Base-by-base conservation (phyloP, 2,329 filamentous ascomycete genomes). In the Penicillium sp. region DNA sequence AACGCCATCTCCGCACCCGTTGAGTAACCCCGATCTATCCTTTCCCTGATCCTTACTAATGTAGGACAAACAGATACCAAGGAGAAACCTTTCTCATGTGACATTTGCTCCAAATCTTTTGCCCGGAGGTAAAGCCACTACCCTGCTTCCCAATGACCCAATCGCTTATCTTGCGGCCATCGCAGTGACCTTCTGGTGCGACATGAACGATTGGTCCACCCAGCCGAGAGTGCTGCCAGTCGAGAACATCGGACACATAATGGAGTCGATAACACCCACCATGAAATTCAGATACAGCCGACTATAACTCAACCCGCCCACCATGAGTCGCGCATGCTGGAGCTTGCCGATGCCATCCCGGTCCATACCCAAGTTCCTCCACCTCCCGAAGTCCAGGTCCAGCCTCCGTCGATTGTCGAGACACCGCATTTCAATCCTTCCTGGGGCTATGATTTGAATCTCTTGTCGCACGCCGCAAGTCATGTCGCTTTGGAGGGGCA, bases 1-100 rank as follows among this genome's bases (percentile, higher is more conserved):
- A 78, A 71, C 72, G 76, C 61, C 76, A 78, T 72, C 75, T 78
- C 70, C 74, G 76, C 69, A 78, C 76, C 59, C 76, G 73, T 76
- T 72, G 71, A 74, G 72, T 71, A 68, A 67, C 68, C 68, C 68
- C 67, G 54, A 46, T 51, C 47, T 54, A 26, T 26, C 49, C 34
- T 29, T 28, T 51, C n/a, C 29, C 45, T 45, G 23, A 43, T 18
- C 24, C 38, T 29, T 38, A 41, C 64, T 71, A 65, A 69, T 61
- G 39, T 53, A 49, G 58, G 43, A 54, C 47, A 62, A 62, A 55
- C 60, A 76, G 73, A 78, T 63, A 78, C 76, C 21, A 78, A 78
- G 60, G 76, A 78, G 60, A 78, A 78, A 53, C 76, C 76, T 10
- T 78, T 78, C 56, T 74, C 75, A 52, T 78, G 76, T 66, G 75